phyloP scores from a whole-genome alignment of 2,329 filamentous ascomycete genomes.

The Aspergillus carbonarius region DNA sequence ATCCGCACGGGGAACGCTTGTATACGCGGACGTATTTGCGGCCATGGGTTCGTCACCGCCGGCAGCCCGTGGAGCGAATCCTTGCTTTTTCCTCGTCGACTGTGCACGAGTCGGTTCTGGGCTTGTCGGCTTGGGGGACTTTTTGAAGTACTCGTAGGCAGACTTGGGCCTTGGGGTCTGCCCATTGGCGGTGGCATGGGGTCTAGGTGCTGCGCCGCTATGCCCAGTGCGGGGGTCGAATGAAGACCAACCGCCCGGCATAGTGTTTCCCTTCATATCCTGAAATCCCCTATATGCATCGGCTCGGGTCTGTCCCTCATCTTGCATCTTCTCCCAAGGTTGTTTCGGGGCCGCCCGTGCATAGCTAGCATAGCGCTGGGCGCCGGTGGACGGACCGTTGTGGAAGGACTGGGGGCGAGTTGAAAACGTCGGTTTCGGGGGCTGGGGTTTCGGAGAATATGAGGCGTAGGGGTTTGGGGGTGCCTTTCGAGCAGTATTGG shows the following conservation, averaged over 20 bases:
- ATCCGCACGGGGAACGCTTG: constrained; percentile 35
- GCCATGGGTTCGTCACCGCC: constrained; percentile 62
- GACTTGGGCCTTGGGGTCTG: constrained; percentile 35
- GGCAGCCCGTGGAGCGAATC: constrained; percentile 60
- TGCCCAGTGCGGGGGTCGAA: constrained; percentile 39
- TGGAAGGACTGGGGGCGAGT: constrained; percentile 23
- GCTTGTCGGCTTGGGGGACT: constrained; percentile 31
- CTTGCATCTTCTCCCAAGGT: constrained; percentile 38
- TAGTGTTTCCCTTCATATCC: constrained; percentile 40
- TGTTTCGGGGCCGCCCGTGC: constrained; percentile 41
- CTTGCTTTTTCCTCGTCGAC: constrained; percentile 52
- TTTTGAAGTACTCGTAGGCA: constrained; percentile 41
- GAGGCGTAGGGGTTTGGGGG: constrained; percentile 25
- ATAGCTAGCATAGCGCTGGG: constrained; percentile 43
- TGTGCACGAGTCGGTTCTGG: constrained; percentile 38
- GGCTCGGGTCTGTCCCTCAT: constrained; percentile 42
- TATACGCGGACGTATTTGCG: constrained; percentile 52
- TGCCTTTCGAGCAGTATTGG: constrained; percentile 31
- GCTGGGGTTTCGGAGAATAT: constrained; percentile 24
- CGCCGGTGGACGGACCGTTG: constrained; percentile 36
- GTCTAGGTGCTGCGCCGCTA: constrained; percentile 23
- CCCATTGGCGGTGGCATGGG: constrained; percentile 22
- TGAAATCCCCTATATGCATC: constrained; percentile 48
- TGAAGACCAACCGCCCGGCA: constrained; percentile 36
- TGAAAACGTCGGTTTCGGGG: constrained; percentile 22